phyloP scores from a whole-genome alignment of 2,329 filamentous ascomycete species.

The Colletotrichum orchidophilum region DNA sequence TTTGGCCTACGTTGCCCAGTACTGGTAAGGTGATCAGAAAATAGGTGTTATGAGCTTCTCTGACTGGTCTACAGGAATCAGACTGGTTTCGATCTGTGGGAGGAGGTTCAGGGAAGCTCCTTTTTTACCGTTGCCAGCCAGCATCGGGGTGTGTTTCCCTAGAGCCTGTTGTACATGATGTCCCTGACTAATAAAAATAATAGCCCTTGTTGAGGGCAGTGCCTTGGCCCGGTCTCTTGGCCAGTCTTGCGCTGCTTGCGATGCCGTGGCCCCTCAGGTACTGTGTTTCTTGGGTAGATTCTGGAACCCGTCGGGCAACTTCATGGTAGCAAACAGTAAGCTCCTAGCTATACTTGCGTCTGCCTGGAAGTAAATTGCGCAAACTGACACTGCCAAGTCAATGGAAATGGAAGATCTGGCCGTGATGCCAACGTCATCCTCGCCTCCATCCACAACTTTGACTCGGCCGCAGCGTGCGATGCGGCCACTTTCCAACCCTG shows the following conservation, averaged over 20 bases:
- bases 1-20: conserved; percentile 77
- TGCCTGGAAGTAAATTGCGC: too few relatives aligned
- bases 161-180: background rate
- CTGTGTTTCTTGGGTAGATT: conserved; percentile 80
- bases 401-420: conserved; percentile 68
- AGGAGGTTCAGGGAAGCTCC: conserved; percentile 79
- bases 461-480: conserved; percentile 72
- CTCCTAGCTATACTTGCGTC: background rate
- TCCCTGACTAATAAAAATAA: background rate
- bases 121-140: conserved; percentile 81
- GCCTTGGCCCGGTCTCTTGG: conserved; percentile 72
- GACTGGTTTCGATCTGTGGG: conserved; percentile 82
- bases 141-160: conserved; percentile 66
- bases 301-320: conserved; percentile 69
- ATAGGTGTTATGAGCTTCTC: background rate
- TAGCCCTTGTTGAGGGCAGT: conserved; percentile 72
- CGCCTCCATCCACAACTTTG: conserved; percentile 74
- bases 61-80: conserved; percentile 52
- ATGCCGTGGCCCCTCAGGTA: conserved; percentile 72
- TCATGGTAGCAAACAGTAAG: conserved; percentile 73
- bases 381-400: conserved; percentile 49
- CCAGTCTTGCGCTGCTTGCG: conserved; percentile 67
- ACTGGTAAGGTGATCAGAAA: conserved; percentile 58
- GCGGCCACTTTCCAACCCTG: conserved; percentile 82
- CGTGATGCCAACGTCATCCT: conserved; percentile 79